Conservation (phyloP, 2,329 filamentous ascomycete genomes). For the Gnomoniopsis sp. region DNA sequence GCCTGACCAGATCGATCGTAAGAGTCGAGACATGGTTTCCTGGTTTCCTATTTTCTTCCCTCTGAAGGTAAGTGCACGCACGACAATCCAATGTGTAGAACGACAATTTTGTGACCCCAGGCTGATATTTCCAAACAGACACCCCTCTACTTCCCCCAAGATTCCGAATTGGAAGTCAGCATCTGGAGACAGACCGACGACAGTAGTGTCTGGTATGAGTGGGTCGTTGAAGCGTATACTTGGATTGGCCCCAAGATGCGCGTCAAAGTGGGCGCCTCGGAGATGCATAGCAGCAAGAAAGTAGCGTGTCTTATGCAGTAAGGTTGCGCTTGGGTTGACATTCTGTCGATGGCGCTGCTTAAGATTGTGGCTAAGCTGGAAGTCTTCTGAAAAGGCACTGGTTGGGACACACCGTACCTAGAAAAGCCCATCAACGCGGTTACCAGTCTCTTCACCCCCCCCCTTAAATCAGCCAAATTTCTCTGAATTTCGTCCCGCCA, state of each 20-base stretch:
- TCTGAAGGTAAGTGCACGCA: slow-evolving; percentile 64
- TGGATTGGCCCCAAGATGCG: slow-evolving; percentile 58
- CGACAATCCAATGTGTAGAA: not conserved
- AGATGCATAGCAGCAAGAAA: slow-evolving; percentile 66
- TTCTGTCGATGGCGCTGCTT: not conserved
- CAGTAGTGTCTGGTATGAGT: slow-evolving; percentile 97
- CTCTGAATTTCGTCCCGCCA: too few relatives aligned
- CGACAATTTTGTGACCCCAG: not conserved
- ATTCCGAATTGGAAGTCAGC: slow-evolving; percentile 80
- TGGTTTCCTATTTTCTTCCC: slow-evolving; percentile 99
- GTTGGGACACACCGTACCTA: slow-evolving; percentile 12
- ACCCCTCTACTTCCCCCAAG: slow-evolving; percentile 80
- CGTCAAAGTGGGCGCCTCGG: slow-evolving; percentile 63
- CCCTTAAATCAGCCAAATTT: too few relatives aligned
- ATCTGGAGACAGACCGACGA: slow-evolving; percentile 98
- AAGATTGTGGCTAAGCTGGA: slow-evolving; percentile 12
- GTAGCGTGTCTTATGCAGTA: slow-evolving; percentile 68
- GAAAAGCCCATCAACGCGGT: not conserved
- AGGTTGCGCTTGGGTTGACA: not conserved
- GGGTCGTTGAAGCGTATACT: slow-evolving; percentile 83
- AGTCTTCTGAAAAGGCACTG: slow-evolving; percentile 2
- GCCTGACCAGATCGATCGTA: slow-evolving; percentile 84
- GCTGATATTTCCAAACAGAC: slow-evolving; percentile 50
- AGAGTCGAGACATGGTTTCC: slow-evolving; percentile 97
- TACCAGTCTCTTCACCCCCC: not conserved